Evolutionary conservation across 805 yeast species (phyloP).

Genomic region (Yamadazyma tumulicola): DNA sequence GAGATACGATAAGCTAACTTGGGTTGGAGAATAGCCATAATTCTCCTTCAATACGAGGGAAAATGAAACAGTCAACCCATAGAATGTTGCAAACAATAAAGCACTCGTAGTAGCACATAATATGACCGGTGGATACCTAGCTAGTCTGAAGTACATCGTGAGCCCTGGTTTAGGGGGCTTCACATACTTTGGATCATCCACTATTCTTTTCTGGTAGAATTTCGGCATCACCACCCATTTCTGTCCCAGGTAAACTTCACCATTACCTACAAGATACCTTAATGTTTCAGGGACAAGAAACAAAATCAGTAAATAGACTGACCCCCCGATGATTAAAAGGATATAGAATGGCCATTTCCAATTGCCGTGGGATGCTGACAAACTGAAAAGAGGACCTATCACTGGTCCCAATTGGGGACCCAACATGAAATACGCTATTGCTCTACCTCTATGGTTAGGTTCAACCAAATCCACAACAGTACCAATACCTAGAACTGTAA

Average conservation of each 20-base stretch:
- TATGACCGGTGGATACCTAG: constrained; percentile 42
- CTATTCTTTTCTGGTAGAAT: constrained; percentile 19
- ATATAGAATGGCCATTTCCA: constrained; percentile 38
- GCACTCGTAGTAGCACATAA: constrained; percentile 47
- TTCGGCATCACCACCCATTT: constrained; percentile 27
- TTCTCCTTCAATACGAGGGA: constrained; percentile 34
- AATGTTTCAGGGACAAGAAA: constrained; percentile 39
- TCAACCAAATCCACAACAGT: constrained; percentile 30
- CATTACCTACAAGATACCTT: constrained; percentile 36
- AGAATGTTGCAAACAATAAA: constrained; percentile 51
- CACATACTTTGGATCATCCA: constrained; percentile 29
- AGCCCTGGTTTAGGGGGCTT: constrained; percentile 46
- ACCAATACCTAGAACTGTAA: constrained; percentile 35
- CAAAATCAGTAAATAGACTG: constrained; percentile 21
- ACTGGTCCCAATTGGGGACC: constrained; percentile 41
- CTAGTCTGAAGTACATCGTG: constrained; percentile 30
- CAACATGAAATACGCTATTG: constrained; percentile 32
- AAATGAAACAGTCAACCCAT: constrained; percentile 50
- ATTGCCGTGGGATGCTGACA: constrained; percentile 21
- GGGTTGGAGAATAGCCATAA: constrained; percentile 33
- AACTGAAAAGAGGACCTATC: constrained; percentile 32
- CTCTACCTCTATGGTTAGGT: constrained; percentile 28
- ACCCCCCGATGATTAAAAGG: constrained; percentile 24
- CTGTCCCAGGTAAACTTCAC: constrained; percentile 17
- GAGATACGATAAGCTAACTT: constrained; percentile 44